phyloP scores from a whole-genome alignment of 495 filamentous ascomycete species.

The Trichoderma reesei region DNA sequence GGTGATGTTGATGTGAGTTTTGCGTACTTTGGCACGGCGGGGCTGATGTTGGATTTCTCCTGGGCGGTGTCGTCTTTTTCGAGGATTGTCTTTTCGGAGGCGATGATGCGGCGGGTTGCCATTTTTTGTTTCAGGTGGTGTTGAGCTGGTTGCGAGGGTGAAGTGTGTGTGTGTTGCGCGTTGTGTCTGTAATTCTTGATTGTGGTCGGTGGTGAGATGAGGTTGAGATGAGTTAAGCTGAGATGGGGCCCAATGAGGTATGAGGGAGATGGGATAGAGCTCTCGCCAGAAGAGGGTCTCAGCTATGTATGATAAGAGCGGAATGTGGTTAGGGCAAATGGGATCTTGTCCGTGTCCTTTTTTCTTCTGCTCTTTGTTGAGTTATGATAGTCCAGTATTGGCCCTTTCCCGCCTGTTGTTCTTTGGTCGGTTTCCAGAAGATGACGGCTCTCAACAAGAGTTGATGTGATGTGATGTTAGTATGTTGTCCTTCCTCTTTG shows the following conservation, averaged over 20 bases:
- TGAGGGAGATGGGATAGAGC: not conserved
- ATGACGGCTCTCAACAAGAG: no score
- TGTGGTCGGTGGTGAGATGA: conserved; percentile 1
- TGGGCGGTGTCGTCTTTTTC: conserved; percentile 42
- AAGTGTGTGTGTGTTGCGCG: not conserved
- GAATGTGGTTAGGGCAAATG: not conserved
- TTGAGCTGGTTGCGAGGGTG: not conserved
- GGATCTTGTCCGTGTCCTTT: not conserved
- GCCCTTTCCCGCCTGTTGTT: not conserved
- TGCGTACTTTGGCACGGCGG: conserved; percentile 66
- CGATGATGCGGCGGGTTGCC: conserved; percentile 48
- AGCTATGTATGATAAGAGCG: not conserved
- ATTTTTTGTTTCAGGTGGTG: conserved; percentile 34
- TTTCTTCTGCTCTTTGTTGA: not conserved
- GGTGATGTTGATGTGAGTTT: not conserved
- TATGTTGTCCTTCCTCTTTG: not conserved
- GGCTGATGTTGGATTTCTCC: conserved; percentile 43
- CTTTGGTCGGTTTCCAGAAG: no score
- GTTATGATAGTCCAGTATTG: no score
- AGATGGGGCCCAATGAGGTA: not conserved
- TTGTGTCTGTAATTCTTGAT: not conserved
- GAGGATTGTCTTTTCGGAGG: conserved; percentile 42
- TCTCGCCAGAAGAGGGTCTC: conserved; percentile 7
- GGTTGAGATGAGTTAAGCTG: not conserved
- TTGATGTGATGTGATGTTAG: no score